Base-by-base conservation (phyloP, 2,329 filamentous ascomycete species). In the Aspergillus persii region DNA sequence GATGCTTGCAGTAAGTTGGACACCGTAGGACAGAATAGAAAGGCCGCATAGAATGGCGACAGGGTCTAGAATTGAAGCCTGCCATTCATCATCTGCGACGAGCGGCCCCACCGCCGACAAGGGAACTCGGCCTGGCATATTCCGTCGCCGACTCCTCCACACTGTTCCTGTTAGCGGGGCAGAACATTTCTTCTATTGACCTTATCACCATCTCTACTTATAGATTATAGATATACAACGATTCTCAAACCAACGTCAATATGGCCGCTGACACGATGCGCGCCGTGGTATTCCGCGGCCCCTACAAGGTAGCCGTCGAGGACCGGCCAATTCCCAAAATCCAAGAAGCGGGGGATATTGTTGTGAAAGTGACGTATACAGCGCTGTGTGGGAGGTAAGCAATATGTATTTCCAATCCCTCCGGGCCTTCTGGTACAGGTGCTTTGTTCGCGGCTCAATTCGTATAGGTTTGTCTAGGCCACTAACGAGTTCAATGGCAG, bases 351-450 rank as follows among this genome's bases (percentile, higher is more conserved):
- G 84, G 82, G 58, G 93, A 96, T 72, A 84, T 94, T 59, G 87
- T 96, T 65, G 86, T 96, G 70, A 93, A 91, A 74, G 91, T 96
- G 23, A 83, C 86, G 61, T 90, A 90, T 67, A 90, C 92, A 29
- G 93, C 91, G 15, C 83, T 97, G 33, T 97, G 93, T 73, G 93
- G 93, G 72, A 94, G 90, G 91, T 93, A 79, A 71, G 85, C 52
- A 29, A n/a, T n/a, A 4, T 49, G 50, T 23, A 29, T 15, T 50
- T 41, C 12, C 36, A 41, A 53, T 36, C 8, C n/a, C 23, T 31
- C 31, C 33, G 12, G 39, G 29, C 12, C 5, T 18, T 18, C 15
- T n/a, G 6, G 39, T 9, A 30, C 7, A 41, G 41, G 11, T 47
- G 18, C 27, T 9, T 11, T 8, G 18, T 9, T 23, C 15, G 26